Base-by-base conservation (phyloP, 495 filamentous ascomycete genomes). In the Hypoxylon subgilvum region DNA sequence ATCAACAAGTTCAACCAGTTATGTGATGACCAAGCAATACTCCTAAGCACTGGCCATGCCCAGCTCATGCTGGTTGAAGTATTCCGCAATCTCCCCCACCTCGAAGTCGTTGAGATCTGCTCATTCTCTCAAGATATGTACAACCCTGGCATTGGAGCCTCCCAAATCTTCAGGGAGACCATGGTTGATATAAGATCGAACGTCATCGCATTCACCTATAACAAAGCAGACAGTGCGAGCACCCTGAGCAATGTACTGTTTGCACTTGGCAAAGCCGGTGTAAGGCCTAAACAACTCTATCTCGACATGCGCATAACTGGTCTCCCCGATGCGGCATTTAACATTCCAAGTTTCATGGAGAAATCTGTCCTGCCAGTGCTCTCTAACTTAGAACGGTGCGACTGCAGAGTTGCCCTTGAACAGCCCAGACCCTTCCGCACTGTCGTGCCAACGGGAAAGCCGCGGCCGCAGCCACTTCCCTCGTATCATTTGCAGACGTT, bases 1-100 rank as follows among this genome's bases (percentile, higher is more conserved):
- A n/a, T n/a, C n/a, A n/a, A 49, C 13, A 52, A 23, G 46, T 58
- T 41, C 34, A 32, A 45, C 35, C 34, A 39, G 13, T 8, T 58
- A 5, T 16, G 21, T 10, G 64, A 64, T 12, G 69, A 73, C 17
- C 68, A 74, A 19, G 6, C 18, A n/a, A 55, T 39, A 2, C 52
- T 83, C 35, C 3, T 76, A 13, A 39, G 61, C 17, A 69, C 69
- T 1, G 74, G 75, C 6, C 55, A 61, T 0, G 65, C 74, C 12
- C 65, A 69, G 19, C 70, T 77, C 28, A 70, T 81, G 72, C 74
- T 84, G 0, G 67, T 63, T 7, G 71, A 79, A 43, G 80, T 78
- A 7, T 81, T 84, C 44, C 36, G 60, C 10, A 76, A 78, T 41
- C 70, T 84, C 13, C 74, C 76, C 52, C 74, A 78, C 49, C 71